Evolutionary conservation across 345 rosid genomes (phyloP), one percentile per base, ranked within the genome.

Genomic region (Brassica carinata): DNA sequence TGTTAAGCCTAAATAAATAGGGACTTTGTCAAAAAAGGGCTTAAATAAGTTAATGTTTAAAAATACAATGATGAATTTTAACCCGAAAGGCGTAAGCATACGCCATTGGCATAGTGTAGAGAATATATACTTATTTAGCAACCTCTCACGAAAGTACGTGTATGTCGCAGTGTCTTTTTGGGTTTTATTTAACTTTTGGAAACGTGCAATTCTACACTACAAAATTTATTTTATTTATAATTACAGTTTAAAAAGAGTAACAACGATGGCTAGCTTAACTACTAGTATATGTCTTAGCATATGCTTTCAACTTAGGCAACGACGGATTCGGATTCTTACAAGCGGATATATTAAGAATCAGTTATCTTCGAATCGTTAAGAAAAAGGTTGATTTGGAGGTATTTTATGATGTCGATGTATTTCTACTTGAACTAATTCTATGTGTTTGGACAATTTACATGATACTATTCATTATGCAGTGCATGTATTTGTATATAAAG

Each of bases 361-460:
- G 71, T 75, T 27, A 69, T 75, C 55, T 70, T 71, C 67, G 72
- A 75, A 62, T 74, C 69, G 36, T 64, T 51, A 29, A 62, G 79
- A 75, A 64, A 55, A 75, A 75, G 71, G 19, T 69, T 75, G 26
- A 34, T 80, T 80, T 80, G 61, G 79, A 36, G 36, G 66, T 75
- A 38, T 75, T 30, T 81, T 71, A 18, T 34, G 77, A 81, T 71
- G 45, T 66, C 64, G 83, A 75, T 70, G 76, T 75, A 76, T 75
- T 75, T 81, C 83, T 75, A 81, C 72, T 76, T 81, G 76, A 76
- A 75, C 36, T 19, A 75, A 81, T 81, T 81, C 80, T 64, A 81
- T 75, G 55, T 81, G 77, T 57, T 75, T 62, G 76, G 75, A 75
- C 79, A 69, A 15, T 63, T 57, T 69, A 64, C 30, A 75, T 36